Evolutionary conservation across 2,329 filamentous ascomycete species (phyloP).

Genomic region (Colletotrichum abscissum): DNA sequence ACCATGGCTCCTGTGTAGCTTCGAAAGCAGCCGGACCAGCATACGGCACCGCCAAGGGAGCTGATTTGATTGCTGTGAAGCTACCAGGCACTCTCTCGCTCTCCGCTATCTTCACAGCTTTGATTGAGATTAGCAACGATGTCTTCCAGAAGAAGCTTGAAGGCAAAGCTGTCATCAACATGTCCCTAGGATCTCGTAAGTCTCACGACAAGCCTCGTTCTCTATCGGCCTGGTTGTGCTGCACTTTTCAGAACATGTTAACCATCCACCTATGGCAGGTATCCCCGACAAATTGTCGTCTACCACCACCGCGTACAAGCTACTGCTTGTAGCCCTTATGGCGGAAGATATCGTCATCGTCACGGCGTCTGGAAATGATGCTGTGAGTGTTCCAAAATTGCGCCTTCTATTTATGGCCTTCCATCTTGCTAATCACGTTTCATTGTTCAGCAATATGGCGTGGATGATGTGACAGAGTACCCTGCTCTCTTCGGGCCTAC

Average conservation of each 20-base stretch:
- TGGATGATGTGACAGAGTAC: not conserved
- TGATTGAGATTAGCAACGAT: slow-evolving; percentile 8
- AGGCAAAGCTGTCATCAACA: slow-evolving; percentile 13
- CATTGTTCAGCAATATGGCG: not conserved
- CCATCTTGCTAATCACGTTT: too few species aligned
- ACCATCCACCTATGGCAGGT: not conserved
- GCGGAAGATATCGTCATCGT: slow-evolving; percentile 20
- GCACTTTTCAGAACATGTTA: not conserved
- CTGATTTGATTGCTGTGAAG: slow-evolving; percentile 13
- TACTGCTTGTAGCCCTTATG: slow-evolving; percentile 8
- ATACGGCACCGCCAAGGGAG: slow-evolving; percentile 20
- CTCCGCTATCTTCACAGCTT: not conserved
- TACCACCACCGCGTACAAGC: not conserved
- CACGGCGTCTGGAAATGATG: slow-evolving; percentile 10
- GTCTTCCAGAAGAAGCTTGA: not conserved
- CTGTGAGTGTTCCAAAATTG: not conserved
- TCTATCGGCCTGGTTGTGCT: not conserved
- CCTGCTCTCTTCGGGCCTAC: slow-evolving; percentile 9
- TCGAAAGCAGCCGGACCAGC: slow-evolving; percentile 13
- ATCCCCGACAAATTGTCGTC: not conserved
- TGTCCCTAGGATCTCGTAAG: not conserved
- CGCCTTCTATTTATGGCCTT: too few species aligned
- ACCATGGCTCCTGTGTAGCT: slow-evolving; percentile 21
- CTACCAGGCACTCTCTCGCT: not conserved
- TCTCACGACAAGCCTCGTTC: accelerated